Base-by-base conservation (phyloP, 495 filamentous ascomycete species). In the Pyrenopolyporus hunteri region DNA sequence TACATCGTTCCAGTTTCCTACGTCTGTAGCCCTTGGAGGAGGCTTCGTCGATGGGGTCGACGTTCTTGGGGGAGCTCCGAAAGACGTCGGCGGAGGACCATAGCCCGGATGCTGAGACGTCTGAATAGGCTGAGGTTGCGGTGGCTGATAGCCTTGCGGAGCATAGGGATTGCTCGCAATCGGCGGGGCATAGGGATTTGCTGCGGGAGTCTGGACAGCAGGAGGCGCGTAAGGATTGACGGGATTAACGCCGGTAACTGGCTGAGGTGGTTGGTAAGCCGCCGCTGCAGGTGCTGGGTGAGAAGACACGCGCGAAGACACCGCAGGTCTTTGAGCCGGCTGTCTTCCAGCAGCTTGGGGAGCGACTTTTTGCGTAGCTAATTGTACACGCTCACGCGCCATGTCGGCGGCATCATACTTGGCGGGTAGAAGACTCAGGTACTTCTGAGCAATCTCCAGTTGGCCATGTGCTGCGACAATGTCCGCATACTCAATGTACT, bases 401-500 rank as follows among this genome's bases (percentile, higher is more conserved):
- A 93, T 83, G 48, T 96, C 91, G 13, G 94, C 94, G 55, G 91
- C 92, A 19, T 90, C 89, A 73, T 93, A 96, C 59, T 88, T 87
- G 23, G 80, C 80, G 6, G 94, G 94, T 23, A 99, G 83, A 56
- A 99, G 85, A 64, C 91, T 85, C 11, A 99, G 84, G 68, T 98
- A 99, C 71, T 88, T 90, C 74, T 95, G 90, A 14, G 94, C 94
- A 66, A 92, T 81, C 20, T 87, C 80, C 31, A 99, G 76, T 33
- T 94, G 88, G 14, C 95, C 94, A 68, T 97, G 91, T 6, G 91
- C 85, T 33, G 94, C 91, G 51, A 94, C 87, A 65, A 99, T 89
- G 69, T 98, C 94, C 7, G 94, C 93, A 74, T 97, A 99, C 77
- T 99, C 93, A 16, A 86, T 87, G 67, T 99, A 99, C 76, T 95